Conservation (phyloP, 139 green algal species). For the Dunaliella primolecta region DNA sequence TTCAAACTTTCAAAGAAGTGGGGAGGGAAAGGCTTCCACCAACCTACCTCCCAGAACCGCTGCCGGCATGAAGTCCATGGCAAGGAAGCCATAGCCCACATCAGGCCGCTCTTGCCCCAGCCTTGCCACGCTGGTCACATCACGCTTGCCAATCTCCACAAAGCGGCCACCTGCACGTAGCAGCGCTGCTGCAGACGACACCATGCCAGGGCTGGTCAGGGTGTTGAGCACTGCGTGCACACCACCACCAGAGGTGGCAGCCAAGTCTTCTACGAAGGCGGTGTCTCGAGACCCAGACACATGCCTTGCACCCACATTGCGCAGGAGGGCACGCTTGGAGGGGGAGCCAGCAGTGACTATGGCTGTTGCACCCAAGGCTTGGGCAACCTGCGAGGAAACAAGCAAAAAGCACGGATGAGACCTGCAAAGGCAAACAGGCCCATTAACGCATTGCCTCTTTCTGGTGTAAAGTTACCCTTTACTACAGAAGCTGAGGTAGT, state of each 20-base stretch:
- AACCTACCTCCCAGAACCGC: conserved; percentile 37
- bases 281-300: conserved; percentile 57
- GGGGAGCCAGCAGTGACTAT: conserved; percentile 67
- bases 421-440: neutral
- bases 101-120: conserved; percentile 72
- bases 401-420: neutral
- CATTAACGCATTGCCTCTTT: too few relatives aligned
- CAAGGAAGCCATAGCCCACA: conserved; percentile 67
- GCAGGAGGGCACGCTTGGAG: conserved; percentile 70
- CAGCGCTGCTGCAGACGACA: conserved; percentile 60
- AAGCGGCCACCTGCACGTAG: conserved; percentile 56
- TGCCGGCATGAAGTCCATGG: conserved; percentile 80
- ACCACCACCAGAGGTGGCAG: conserved; percentile 16
- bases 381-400: neutral
- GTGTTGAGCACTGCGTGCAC: conserved; percentile 71
- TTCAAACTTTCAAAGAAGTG: too few relatives aligned
- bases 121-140: conserved; percentile 60
- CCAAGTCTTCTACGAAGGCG: conserved; percentile 50
- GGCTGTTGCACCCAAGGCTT: conserved; percentile 31
- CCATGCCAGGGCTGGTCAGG: conserved; percentile 82
- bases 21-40: conserved; percentile 30
- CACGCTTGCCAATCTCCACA: conserved; percentile 88
- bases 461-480: neutral
- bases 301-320: conserved; percentile 33
- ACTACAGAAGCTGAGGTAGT: too few relatives aligned